phyloP scores from a whole-genome alignment of 2,329 filamentous ascomycete species.

The Hymenoscyphus fructigenus region DNA sequence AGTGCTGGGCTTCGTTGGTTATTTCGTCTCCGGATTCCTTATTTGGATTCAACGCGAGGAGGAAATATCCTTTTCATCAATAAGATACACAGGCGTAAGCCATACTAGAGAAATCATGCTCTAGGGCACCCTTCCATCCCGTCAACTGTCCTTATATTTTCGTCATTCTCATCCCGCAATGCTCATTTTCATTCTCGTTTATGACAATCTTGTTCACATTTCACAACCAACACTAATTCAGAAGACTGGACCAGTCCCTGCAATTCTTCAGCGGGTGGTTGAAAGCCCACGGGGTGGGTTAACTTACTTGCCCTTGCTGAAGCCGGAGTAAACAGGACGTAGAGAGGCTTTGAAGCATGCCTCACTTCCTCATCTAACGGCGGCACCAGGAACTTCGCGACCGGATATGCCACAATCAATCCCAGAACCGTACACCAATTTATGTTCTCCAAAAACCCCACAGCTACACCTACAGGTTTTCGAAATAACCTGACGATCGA shows the following conservation, averaged over 20 bases:
- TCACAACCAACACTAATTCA: not conserved
- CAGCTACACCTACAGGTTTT: not conserved
- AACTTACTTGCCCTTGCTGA: not conserved
- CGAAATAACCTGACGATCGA: not conserved
- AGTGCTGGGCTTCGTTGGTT: not conserved
- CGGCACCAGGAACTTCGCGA: not conserved
- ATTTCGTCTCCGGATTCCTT: not conserved
- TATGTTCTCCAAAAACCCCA: not conserved
- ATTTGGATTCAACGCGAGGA: not conserved
- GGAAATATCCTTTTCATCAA: not conserved
- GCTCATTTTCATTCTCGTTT: not conserved
- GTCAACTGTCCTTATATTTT: not conserved
- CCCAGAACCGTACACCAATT: not conserved
- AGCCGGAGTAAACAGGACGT: not conserved
- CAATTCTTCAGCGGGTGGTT: not conserved
- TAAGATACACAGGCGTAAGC: constrained; percentile 2
- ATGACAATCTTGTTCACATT: not conserved
- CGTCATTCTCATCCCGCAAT: not conserved
- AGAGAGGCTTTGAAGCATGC: not conserved
- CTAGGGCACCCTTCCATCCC: not conserved
- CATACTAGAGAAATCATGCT: constrained; percentile 3
- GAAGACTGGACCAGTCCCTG: not conserved
- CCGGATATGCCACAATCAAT: not conserved
- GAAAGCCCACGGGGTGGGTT: not conserved
- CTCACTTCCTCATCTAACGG: not conserved